Evolutionary conservation across 257 asterid genomes (phyloP), one percentile per base, ranked within the genome.

Genomic region (Leonotis leonurus): DNA sequence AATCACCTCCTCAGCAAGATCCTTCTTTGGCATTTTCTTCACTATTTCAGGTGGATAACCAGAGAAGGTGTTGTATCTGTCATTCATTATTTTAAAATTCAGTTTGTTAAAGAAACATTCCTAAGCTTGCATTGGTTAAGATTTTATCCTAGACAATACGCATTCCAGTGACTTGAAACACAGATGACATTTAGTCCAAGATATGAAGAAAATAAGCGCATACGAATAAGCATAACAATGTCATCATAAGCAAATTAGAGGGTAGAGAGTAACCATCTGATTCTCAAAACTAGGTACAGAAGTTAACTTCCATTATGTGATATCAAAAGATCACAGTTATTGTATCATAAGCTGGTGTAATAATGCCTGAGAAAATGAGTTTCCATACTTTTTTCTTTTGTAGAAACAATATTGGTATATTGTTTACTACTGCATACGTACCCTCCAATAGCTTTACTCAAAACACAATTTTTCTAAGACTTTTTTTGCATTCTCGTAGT

Each of bases 21-120:
- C 97, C 85, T 87, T 93, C 90, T 90, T 93, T 12, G 99, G 99
- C 97, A 93, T 75, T 80, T 93, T 93, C 86, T 85, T 89, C 64
- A 93, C 96, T 72, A 90, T 81, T 76, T 93, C 99, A 63, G 97
- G 99, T 59, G 99, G 94, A 78, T 83, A 89, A 63, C 96, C 89
- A 65, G 89, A 85, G 72, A 93, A 93, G 21, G 99, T 93, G 79
- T 87, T 82, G 68, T 93, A 89, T 60, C 99, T 93, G 82, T 71
- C 73, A 70, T 46, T 18, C 49, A 48, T 16, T 52, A 69, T 30
- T 62, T 64, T 37, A 60, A 56, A 18, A 53, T 51, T 48, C 58
- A 73, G 60, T 35, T 43, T 70, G 66, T 20, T 24, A 74, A 4
- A n/a, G 9, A 39, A 70, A 44, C 48, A 30, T 5, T 70, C 32